A percentile compares a stretch with the other conserved stretches of the same genome.
phyloP scores from a whole-genome alignment of 805 yeast species.

The Suhomyces pyralidae region DNA sequence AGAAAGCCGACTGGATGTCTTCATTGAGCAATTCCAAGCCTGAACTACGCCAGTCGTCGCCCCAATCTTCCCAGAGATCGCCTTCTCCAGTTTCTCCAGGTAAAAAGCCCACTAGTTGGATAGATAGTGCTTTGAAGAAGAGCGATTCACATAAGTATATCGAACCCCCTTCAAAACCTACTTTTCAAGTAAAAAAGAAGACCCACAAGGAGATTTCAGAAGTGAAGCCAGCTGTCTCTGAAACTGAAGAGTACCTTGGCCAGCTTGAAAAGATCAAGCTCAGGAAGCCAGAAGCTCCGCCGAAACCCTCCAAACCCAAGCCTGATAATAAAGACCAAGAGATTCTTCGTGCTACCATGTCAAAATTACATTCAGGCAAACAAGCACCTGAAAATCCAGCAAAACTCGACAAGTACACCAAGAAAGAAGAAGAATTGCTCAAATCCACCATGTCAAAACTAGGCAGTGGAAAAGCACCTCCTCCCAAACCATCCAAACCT shows the following conservation, averaged over 20 bases:
- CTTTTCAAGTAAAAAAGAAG: slow-evolving; percentile 11
- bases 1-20: slow-evolving; percentile 12
- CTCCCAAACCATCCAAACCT: slow-evolving; percentile 12
- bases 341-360: background rate
- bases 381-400: slow-evolving; percentile 11
- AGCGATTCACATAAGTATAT: slow-evolving; percentile 11
- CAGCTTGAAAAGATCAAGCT: slow-evolving; percentile 3
- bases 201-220: slow-evolving; percentile 4
- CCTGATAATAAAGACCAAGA: slow-evolving; percentile 5
- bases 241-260: slow-evolving; percentile 6
- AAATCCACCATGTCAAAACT: slow-evolving; percentile 11
- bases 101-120: slow-evolving; percentile 12
- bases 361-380: slow-evolving; percentile 4
- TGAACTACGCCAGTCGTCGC: slow-evolving; percentile 1
- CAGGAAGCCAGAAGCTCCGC: background rate
- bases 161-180: slow-evolving; percentile 12
- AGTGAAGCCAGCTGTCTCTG: slow-evolving; percentile 9
- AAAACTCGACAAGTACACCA: slow-evolving; percentile 14
- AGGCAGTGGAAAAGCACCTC: slow-evolving; percentile 1
- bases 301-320: background rate
- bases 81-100: background rate
- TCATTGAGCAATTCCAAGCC: slow-evolving; percentile 12
- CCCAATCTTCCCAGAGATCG: background rate
- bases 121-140: slow-evolving; percentile 14
- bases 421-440: slow-evolving; percentile 16